A percentile compares a stretch with the other conserved stretches of the same genome.
These are phyloP conservation scores for Arthroderma sp. DNA, from an alignment of 2,329 filamentous ascomycete genomes.

Conservation along the genomic window DNA sequence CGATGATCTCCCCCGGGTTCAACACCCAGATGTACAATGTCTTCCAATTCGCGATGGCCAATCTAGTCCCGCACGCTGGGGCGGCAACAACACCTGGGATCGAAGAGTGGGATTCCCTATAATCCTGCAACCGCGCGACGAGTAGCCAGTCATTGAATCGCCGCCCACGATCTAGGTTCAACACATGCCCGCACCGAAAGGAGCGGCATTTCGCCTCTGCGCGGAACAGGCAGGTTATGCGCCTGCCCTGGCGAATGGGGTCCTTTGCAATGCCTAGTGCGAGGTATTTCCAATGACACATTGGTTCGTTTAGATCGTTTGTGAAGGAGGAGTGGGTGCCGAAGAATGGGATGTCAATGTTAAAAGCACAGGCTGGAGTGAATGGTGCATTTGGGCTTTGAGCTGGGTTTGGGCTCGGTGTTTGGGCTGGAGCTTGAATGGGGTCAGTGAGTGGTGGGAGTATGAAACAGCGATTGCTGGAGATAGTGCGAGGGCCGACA, in stretches of 20 bases:
- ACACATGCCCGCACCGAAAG: constrained; percentile 20
- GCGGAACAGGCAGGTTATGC: constrained; percentile 26
- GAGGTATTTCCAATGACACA: constrained; percentile 29
- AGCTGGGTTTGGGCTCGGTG: too few species aligned
- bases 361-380: constrained; percentile 15
- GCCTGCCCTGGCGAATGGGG: constrained; percentile 16
- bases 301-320: constrained; percentile 3
- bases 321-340: constrained; percentile 19
- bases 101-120: constrained; percentile 18
- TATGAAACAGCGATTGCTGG: too few species aligned
- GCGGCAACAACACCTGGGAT: constrained; percentile 26
- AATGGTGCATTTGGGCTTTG: too few species aligned
- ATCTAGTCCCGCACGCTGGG: constrained; percentile 23
- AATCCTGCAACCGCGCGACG: constrained; percentile 26
- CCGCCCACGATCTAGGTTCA: constrained; percentile 29
- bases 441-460: too few species aligned
- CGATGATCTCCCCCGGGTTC: constrained; percentile 24
- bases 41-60: constrained; percentile 32
- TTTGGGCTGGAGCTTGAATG: too few species aligned
- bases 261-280: constrained; percentile 26
- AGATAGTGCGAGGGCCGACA: too few species aligned
- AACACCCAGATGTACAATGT: constrained; percentile 29
- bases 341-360: constrained; percentile 29
- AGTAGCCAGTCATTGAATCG: constrained; percentile 25
- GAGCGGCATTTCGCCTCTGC: constrained; percentile 20